These are phyloP conservation scores for Pneumocystis oryctolagi DNA, from an alignment of 1,139 yeast genomes.

Conservation along the genomic window DNA sequence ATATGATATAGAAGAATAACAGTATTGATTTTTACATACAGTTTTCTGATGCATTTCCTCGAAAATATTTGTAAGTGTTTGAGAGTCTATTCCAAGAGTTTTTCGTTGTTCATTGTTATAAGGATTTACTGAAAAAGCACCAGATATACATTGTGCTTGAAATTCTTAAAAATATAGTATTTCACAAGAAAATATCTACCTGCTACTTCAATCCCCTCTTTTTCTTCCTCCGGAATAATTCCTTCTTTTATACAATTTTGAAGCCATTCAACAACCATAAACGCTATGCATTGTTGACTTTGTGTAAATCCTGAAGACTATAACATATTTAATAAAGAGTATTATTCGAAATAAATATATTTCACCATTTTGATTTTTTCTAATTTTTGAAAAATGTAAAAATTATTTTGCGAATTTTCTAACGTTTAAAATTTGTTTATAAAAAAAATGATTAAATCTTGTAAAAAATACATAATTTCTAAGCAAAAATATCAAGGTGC, in stretches of 20 bases:
- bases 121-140: constrained; percentile 60
- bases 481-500: background rate
- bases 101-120: constrained; percentile 22
- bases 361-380: background rate
- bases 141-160: constrained; percentile 47
- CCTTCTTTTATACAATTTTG: constrained; percentile 46
- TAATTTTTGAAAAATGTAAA: background rate
- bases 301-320: background rate
- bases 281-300: constrained; percentile 33
- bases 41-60: constrained; percentile 19
- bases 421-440: no score
- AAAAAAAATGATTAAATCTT: no score
- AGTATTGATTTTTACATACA: constrained; percentile 35
- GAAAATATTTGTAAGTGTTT: constrained; percentile 15
- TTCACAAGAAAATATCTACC: constrained; percentile 32
- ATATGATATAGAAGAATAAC: constrained; percentile 21
- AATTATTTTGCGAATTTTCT: background rate
- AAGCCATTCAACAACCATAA: constrained; percentile 61
- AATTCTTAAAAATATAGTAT: background rate
- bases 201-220: constrained; percentile 90
- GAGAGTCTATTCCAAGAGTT: constrained; percentile 21
- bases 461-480: background rate
- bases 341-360: background rate
- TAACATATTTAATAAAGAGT: background rate
- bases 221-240: constrained; percentile 58